Conservation (phyloP, 176 grass and related monocot genomes). For the Avena eriantha region DNA sequence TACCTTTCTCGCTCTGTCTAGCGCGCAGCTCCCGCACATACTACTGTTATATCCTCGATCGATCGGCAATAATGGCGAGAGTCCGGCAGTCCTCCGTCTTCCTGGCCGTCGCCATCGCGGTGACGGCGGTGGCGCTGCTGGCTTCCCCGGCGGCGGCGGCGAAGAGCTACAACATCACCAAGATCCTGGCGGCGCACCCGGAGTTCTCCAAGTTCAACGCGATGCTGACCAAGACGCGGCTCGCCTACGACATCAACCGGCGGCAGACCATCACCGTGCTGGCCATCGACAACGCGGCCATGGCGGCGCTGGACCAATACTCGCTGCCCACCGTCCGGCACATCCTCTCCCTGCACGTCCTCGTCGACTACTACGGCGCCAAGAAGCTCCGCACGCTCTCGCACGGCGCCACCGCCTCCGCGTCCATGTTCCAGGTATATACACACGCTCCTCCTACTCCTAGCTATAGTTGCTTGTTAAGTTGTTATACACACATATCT, state of each 20-base stretch:
- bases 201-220: conserved; percentile 88
- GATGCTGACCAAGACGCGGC: conserved; percentile 67
- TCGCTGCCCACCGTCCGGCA: conserved; percentile 64
- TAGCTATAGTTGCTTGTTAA: too few relatives aligned
- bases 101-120: conserved; percentile 17
- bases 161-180: conserved; percentile 80
- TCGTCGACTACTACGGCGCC: conserved; percentile 87
- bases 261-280: conserved; percentile 92
- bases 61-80: conserved; percentile 49
- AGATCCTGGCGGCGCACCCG: conserved; percentile 72
- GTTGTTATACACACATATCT: not conserved
- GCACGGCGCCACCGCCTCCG: conserved; percentile 58
- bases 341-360: conserved; percentile 77
- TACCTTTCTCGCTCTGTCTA: not conserved
- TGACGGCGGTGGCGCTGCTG: not conserved
- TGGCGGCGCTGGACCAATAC: conserved; percentile 66
- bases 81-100: conserved; percentile 7
- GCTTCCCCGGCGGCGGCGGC: not conserved
- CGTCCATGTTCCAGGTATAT: conserved; percentile 72
- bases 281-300: conserved; percentile 68
- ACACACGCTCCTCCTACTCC: too few relatives aligned
- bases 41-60: too few relatives aligned
- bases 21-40: not conserved
- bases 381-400: conserved; percentile 84
- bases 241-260: conserved; percentile 91